Percentiles rank a stretch among this genome's conserved stretches.
These are phyloP conservation scores for Parastagonospora avenae DNA, from an alignment of 2,329 filamentous ascomycete species.

Conservation along the genomic window DNA sequence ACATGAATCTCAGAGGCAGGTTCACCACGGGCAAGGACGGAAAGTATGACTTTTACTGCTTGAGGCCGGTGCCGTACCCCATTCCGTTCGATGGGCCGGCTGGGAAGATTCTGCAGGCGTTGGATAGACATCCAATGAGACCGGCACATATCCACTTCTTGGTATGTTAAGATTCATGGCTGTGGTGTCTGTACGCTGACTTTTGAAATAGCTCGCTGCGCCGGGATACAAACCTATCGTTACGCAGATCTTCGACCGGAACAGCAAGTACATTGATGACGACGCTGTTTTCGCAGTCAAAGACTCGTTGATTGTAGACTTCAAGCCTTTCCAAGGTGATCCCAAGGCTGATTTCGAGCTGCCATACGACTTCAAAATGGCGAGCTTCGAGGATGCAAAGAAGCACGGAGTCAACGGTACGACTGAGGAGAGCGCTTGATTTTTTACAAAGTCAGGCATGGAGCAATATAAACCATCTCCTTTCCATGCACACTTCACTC, in stretches of 20 bases:
- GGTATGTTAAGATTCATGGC: slow-evolving; percentile 43
- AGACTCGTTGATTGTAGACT: slow-evolving; percentile 63
- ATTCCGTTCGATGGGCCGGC: slow-evolving; percentile 64
- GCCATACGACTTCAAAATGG: slow-evolving; percentile 57
- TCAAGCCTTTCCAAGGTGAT: slow-evolving; percentile 58
- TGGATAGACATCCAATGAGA: slow-evolving; percentile 66
- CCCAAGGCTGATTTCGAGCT: slow-evolving; percentile 60
- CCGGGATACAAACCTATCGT: slow-evolving; percentile 70
- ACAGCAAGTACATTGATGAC: slow-evolving; percentile 65
- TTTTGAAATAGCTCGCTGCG: slow-evolving; percentile 52
- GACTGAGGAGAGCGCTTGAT: slow-evolving; percentile 30
- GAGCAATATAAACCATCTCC: too few relatives aligned
- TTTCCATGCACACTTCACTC: too few relatives aligned
- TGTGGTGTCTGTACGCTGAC: slow-evolving; percentile 1
- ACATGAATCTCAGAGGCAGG: slow-evolving; percentile 75
- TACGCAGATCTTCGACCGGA: slow-evolving; percentile 77
- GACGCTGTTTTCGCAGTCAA: slow-evolving; percentile 66
- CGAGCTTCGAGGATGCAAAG: slow-evolving; percentile 43
- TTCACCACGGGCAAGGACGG: slow-evolving; percentile 71
- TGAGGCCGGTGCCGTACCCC: slow-evolving; percentile 55
- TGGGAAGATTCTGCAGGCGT: slow-evolving; percentile 61
- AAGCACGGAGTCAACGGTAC: slow-evolving; percentile 30
- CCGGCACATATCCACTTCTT: slow-evolving; percentile 69
- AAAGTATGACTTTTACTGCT: slow-evolving; percentile 58
- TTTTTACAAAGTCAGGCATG: neutral